A percentile compares a stretch with the other conserved stretches of the same genome.
phyloP scores from a whole-genome alignment of 2,329 filamentous ascomycete species.

The Ophiocordyceps camponoti-rufipedis region DNA sequence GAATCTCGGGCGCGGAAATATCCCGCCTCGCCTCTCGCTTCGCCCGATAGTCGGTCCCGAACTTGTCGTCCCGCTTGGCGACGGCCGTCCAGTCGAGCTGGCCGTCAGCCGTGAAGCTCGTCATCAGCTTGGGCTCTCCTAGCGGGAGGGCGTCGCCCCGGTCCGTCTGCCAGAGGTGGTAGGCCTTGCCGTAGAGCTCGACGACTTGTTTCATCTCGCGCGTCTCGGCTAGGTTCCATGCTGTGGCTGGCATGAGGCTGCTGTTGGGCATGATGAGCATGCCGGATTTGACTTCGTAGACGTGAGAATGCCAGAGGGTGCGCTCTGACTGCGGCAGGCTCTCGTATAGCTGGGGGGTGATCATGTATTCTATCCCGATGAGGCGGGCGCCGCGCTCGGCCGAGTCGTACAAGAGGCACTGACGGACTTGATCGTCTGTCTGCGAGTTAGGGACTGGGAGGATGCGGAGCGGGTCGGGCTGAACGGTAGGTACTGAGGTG shows the following conservation, averaged over 20 bases:
- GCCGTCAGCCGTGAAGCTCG: constrained; percentile 27
- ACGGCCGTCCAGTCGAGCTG: constrained; percentile 30
- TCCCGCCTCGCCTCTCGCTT: constrained; percentile 25
- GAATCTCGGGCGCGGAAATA: constrained; percentile 21
- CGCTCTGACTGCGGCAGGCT: constrained; percentile 49
- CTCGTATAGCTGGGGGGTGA: constrained; percentile 49
- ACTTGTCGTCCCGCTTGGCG: constrained; percentile 23
- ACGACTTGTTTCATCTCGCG: constrained; percentile 65
- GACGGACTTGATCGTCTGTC: constrained; percentile 44
- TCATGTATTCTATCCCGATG: constrained; percentile 81
- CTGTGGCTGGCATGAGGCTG: constrained; percentile 29
- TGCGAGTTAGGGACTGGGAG: constrained; percentile 22
- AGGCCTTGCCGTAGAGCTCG: constrained; percentile 64
- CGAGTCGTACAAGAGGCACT: constrained; percentile 73
- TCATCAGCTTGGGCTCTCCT: constrained; percentile 35
- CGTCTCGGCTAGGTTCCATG: constrained; percentile 62
- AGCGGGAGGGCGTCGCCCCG: constrained; percentile 41
- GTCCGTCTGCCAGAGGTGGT: constrained; percentile 77
- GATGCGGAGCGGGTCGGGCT: background rate
- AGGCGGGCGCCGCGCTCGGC: constrained; percentile 48
- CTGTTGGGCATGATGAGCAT: constrained; percentile 64
- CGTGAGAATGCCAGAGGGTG: constrained; percentile 61
- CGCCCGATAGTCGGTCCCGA: constrained; percentile 23
- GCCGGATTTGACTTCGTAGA: constrained; percentile 58
- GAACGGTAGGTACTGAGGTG: constrained; percentile 35